Conservation (phyloP, 179 eudicot genomes). For the Spergularia azorica region DNA sequence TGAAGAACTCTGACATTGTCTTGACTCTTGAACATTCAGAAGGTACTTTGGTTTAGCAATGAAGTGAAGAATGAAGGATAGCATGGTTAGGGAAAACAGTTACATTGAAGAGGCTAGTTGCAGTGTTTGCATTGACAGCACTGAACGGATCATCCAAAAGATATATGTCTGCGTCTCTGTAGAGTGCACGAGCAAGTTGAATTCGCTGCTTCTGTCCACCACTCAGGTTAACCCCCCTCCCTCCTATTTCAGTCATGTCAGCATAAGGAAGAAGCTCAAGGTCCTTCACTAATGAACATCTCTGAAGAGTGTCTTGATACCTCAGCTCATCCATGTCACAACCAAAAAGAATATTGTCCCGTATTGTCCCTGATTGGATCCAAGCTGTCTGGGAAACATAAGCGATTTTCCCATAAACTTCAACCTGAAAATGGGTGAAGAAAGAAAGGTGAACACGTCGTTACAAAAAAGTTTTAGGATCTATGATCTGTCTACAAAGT, state of each 20-base stretch:
- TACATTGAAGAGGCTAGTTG: slow-evolving; percentile 49
- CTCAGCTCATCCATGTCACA: slow-evolving; percentile 47
- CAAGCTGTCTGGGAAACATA: slow-evolving; percentile 61
- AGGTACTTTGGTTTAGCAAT: neutral
- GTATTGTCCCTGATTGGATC: slow-evolving; percentile 78
- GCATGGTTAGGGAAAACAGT: neutral
- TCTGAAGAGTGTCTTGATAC: slow-evolving; percentile 64
- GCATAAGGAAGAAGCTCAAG: slow-evolving; percentile 64
- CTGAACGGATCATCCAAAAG: slow-evolving; percentile 85
- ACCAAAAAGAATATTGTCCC: slow-evolving; percentile 71
- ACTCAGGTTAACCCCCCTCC: slow-evolving; percentile 79
- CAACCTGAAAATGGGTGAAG: slow-evolving; percentile 4
- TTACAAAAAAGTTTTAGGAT: too few species aligned
- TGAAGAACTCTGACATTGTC: neutral
- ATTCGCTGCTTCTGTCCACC: slow-evolving; percentile 83
- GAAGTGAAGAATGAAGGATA: neutral
- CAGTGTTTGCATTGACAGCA: slow-evolving; percentile 85
- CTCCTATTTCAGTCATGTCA: slow-evolving; percentile 82
- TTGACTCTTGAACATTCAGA: neutral
- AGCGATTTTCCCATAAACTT: slow-evolving; percentile 19
- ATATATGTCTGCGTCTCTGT: slow-evolving; percentile 70
- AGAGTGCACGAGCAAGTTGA: slow-evolving; percentile 76
- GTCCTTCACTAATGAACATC: slow-evolving; percentile 66
- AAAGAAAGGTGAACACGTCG: slow-evolving; percentile 28
- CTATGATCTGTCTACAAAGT: slow-evolving; percentile 14